Conservation (phyloP, 148 eudicot species). For the Rhododendron ferrugineum region DNA sequence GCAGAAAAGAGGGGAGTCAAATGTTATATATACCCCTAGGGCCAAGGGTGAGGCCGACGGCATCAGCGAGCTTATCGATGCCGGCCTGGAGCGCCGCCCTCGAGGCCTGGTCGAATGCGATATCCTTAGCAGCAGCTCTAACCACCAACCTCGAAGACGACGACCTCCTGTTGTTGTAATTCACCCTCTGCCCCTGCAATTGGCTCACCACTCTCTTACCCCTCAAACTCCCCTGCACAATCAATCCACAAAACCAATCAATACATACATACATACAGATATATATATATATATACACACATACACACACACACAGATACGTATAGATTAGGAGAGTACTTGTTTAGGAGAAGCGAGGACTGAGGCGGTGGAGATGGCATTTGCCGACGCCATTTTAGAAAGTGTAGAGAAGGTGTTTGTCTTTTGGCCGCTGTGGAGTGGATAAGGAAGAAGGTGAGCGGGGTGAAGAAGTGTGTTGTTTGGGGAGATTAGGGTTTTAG, state of each 20-base stretch:
- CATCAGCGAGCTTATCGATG: conserved; percentile 89
- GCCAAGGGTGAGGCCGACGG: conserved; percentile 92
- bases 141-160: conserved; percentile 45
- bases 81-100: conserved; percentile 86
- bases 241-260: conserved; percentile 1
- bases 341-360: conserved; percentile 53
- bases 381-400: conserved; percentile 66
- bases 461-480: not conserved
- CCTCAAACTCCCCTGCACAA: conserved; percentile 48
- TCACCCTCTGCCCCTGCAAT: conserved; percentile 50
- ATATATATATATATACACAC: not conserved
- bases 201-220: conserved; percentile 40
- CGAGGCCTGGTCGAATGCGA: conserved; percentile 77
- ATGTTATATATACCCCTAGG: conserved; percentile 54
- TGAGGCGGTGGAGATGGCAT: conserved; percentile 73
- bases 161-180: conserved; percentile 28
- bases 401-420: not conserved
- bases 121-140: conserved; percentile 75
- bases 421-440: conserved; percentile 11
- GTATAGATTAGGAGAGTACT: conserved; percentile 16
- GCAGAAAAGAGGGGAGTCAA: not conserved
- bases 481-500: conserved; percentile 11
- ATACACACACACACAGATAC: not conserved
- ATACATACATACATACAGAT: not conserved
- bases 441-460: not conserved